Percentiles rank a stretch among this genome's conserved stretches.
These are phyloP conservation scores for Leishmania major DNA, from an alignment of 208 protist genomes.

Conservation along the genomic window DNA sequence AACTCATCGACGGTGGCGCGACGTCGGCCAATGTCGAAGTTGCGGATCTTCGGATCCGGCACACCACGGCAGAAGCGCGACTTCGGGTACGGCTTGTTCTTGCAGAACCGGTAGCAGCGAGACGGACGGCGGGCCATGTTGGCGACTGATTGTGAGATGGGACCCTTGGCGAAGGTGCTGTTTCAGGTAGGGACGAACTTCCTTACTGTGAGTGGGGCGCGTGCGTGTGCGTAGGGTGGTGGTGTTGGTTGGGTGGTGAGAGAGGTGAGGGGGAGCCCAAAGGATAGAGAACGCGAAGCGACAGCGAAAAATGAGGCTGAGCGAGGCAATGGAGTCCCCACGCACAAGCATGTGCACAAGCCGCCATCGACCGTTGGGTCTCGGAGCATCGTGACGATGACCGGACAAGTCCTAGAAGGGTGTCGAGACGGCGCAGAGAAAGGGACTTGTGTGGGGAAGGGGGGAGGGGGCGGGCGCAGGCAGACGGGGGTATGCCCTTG, in stretches of 20 bases:
- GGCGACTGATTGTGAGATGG: not conserved
- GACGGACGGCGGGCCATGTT: conserved; percentile 78
- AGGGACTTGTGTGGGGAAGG: not conserved
- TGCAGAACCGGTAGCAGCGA: conserved; percentile 81
- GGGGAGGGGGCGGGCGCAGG: too few relatives aligned
- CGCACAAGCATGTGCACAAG: not conserved
- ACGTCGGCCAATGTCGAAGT: conserved; percentile 99
- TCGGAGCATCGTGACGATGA: not conserved
- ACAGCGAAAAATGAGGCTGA: too few relatives aligned
- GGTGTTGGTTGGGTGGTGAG: too few relatives aligned
- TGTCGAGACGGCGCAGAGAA: not conserved
- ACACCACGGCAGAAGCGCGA: conserved; percentile 99
- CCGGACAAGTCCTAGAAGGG: not conserved
- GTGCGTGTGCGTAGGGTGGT: too few relatives aligned
- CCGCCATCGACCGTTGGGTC: not conserved
- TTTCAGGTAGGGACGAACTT: not conserved
- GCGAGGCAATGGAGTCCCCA: too few relatives aligned
- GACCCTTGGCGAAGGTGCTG: not conserved
- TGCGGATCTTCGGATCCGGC: conserved; percentile 97
- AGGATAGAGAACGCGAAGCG: not conserved
- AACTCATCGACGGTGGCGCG: conserved; percentile 96
- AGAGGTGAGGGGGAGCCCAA: not conserved
- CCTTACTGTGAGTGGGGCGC: not conserved
- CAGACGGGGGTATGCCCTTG: not conserved
- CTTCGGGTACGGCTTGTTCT: conserved; percentile 87